Conservation (phyloP, 2,329 filamentous ascomycete species). For the Stagonosporopsis rhizophila region DNA sequence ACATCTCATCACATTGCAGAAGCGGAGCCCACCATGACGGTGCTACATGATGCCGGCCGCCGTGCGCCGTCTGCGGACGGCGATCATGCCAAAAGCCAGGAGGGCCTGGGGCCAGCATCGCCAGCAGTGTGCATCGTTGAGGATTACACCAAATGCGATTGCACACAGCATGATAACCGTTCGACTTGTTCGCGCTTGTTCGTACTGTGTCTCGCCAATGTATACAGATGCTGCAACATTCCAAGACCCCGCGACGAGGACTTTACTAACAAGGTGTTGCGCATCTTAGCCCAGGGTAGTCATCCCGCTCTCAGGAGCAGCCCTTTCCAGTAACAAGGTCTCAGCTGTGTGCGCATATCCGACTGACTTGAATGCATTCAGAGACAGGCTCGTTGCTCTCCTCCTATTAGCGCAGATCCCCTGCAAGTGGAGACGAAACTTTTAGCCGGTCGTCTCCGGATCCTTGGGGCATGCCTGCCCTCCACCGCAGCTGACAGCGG, state of each 20-base stretch:
- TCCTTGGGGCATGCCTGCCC: slow-evolving; percentile 8
- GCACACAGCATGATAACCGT: neutral
- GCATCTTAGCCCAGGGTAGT: neutral
- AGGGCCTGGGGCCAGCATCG: neutral
- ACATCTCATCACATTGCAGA: slow-evolving; percentile 20
- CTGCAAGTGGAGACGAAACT: slow-evolving; percentile 14
- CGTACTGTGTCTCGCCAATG: neutral
- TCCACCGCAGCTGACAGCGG: slow-evolving; percentile 16
- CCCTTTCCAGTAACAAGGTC: neutral
- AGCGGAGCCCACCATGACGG: slow-evolving; percentile 8
- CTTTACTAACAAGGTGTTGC: neutral
- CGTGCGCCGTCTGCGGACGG: slow-evolving; percentile 6
- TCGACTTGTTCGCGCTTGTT: slow-evolving; percentile 1
- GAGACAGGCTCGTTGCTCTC: slow-evolving; percentile 5
- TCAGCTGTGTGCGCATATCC: slow-evolving; percentile 10
- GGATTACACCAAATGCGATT: neutral
- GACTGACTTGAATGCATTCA: slow-evolving; percentile 4
- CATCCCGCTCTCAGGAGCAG: neutral
- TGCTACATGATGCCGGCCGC: slow-evolving; percentile 6
- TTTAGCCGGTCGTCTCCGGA: slow-evolving; percentile 18
- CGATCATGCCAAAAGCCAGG: slow-evolving; percentile 5
- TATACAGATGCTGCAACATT: slow-evolving; percentile 1
- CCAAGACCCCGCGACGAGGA: neutral
- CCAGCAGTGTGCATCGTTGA: neutral
- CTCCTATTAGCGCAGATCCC: slow-evolving; percentile 9